A percentile compares a stretch with the other conserved stretches of the same genome.
phyloP scores from a whole-genome alignment of 257 asterid species.

The Gentiana macrophylla region DNA sequence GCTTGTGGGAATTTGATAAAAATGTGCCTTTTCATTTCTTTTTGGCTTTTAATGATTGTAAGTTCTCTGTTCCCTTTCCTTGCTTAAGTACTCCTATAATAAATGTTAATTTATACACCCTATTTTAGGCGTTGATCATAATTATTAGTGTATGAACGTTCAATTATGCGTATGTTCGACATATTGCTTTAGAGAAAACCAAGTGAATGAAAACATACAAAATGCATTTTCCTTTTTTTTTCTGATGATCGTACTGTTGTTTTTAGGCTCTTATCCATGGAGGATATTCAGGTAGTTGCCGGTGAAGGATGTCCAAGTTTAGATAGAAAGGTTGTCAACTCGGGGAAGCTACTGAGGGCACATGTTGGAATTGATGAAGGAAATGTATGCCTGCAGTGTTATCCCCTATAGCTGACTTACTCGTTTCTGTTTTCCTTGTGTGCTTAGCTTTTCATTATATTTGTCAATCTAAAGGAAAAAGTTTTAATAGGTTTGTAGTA shows the following conservation, averaged over 20 bases:
- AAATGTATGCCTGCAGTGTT: slow-evolving; percentile 40
- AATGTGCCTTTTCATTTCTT: neutral
- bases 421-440: no score
- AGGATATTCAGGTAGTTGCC: slow-evolving; percentile 52
- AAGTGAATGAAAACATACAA: no score
- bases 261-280: slow-evolving; percentile 54
- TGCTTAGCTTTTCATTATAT: neutral
- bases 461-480: slow-evolving; percentile 4
- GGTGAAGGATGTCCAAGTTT: slow-evolving; percentile 79
- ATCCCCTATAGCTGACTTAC: no score
- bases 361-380: slow-evolving; percentile 68
- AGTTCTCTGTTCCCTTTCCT: no score
- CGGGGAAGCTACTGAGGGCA: slow-evolving; percentile 83
- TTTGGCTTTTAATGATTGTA: neutral
- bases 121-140: neutral
- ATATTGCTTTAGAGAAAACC: no score
- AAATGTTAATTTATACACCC: neutral
- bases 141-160: no score
- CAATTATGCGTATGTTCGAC: no score
- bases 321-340: slow-evolving; percentile 89
- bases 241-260: slow-evolving; percentile 13
- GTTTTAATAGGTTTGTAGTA: slow-evolving; percentile 72
- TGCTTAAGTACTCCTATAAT: neutral
- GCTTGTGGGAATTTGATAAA: slow-evolving; percentile 1
- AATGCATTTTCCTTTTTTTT: neutral